Percentiles rank a stretch among this genome's conserved stretches.
Evolutionary conservation across 495 filamentous ascomycete genomes (phyloP).

Genomic region (Staphylotrichum tortipilum): DNA sequence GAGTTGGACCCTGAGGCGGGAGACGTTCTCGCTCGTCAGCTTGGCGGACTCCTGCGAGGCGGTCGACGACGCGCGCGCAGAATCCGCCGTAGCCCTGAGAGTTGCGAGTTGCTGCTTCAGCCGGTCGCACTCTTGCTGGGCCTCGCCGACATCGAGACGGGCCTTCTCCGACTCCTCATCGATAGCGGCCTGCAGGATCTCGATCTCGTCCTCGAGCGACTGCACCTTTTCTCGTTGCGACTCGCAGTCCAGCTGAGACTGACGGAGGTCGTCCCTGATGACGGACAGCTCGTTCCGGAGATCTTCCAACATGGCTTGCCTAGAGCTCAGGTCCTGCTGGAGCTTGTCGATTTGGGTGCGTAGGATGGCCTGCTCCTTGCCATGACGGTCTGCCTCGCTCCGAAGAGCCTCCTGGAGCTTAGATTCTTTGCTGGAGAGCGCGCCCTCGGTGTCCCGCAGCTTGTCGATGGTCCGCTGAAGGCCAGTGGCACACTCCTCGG

Average conservation of each 20-base stretch:
- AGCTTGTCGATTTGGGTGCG: conserved; percentile 39
- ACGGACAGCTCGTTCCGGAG: conserved; percentile 44
- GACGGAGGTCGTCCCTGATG: conserved; percentile 58
- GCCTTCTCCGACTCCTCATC: conserved; percentile 70
- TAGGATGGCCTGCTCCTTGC: conserved; percentile 31
- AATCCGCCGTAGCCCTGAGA: conserved; percentile 12
- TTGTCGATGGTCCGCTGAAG: conserved; percentile 64
- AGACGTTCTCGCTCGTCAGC: conserved; percentile 19
- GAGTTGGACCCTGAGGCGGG: conserved; percentile 26
- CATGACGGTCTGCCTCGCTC: conserved; percentile 36
- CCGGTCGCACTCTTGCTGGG: conserved; percentile 41
- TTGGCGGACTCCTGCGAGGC: conserved; percentile 21
- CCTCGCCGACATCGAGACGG: conserved; percentile 42
- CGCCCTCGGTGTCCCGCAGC: conserved; percentile 61
- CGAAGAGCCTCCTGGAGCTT: conserved; percentile 49
- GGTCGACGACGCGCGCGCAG: conserved; percentile 13
- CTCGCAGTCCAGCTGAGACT: conserved; percentile 55
- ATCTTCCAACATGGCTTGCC: conserved; percentile 34
- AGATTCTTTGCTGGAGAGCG: conserved; percentile 53
- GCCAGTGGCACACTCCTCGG: conserved; percentile 60
- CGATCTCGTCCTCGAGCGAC: conserved; percentile 71
- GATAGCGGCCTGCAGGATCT: conserved; percentile 62
- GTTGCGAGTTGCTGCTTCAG: conserved; percentile 42
- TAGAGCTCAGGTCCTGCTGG: conserved; percentile 35
- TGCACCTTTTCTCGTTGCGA: conserved; percentile 58